Evolutionary conservation across 2,329 filamentous ascomycete genomes (phyloP).

Genomic region (Pseudogymnoascus sp.): DNA sequence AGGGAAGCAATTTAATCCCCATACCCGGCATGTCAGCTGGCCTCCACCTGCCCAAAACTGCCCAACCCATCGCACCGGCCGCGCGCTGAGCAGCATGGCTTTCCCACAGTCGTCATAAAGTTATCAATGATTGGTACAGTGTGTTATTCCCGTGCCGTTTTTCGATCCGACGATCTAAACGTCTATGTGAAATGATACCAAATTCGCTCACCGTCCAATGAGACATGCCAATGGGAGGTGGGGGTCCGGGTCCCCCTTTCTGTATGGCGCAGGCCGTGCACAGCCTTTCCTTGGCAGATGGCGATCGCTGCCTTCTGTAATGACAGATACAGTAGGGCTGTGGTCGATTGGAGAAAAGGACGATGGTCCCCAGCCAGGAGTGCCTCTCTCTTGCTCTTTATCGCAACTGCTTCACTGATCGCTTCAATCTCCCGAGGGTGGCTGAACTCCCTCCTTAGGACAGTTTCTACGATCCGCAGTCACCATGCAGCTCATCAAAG

Average conservation of each 20-base stretch:
- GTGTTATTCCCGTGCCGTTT: neutral
- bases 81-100: neutral
- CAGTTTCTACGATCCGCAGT: neutral
- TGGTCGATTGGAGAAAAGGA: neutral
- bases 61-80: neutral
- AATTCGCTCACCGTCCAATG: neutral
- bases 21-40: neutral
- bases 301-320: neutral
- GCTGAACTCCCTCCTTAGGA: neutral
- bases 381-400: neutral
- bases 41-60: neutral
- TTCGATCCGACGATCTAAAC: neutral
- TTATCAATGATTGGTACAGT: neutral
- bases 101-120: neutral
- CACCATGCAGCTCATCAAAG: constrained; percentile 19
- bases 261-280: neutral
- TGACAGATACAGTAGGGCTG: neutral
- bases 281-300: neutral
- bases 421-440: neutral
- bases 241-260: neutral
- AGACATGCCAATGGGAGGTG: neutral
- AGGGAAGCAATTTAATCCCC: neutral
- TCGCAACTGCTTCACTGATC: neutral
- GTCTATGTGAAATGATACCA: neutral
- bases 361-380: neutral